phyloP scores from a whole-genome alignment of 768 basidiomycete genomes.

The Neoboletus brunneissimus region DNA sequence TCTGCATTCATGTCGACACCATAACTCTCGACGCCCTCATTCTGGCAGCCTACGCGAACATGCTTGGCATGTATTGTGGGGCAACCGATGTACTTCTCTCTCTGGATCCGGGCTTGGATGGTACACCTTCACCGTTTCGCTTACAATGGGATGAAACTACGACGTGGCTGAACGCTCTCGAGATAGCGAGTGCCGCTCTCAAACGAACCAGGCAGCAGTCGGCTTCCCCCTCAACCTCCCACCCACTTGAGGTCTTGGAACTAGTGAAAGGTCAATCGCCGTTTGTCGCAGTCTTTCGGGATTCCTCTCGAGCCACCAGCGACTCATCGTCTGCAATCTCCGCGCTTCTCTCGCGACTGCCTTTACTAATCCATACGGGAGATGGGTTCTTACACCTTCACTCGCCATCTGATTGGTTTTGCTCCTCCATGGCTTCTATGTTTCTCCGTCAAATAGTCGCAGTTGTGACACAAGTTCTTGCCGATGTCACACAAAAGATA shows the following conservation, averaged over 20 bases:
- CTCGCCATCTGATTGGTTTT: constrained; percentile 13
- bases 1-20: background rate
- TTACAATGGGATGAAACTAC: constrained; percentile 18
- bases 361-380: constrained; percentile 9
- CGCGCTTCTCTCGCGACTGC: background rate
- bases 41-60: constrained; percentile 20
- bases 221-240: background rate
- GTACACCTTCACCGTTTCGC: constrained; percentile 7
- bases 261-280: constrained; percentile 3
- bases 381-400: constrained; percentile 14
- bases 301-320: constrained; percentile 1
- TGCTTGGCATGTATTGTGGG: constrained; percentile 25
- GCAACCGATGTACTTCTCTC: constrained; percentile 22
- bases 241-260: background rate
- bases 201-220: background rate
- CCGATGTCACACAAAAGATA: constrained; percentile 10
- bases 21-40: constrained; percentile 8
- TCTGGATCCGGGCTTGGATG: constrained; percentile 4
- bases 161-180: constrained; percentile 15
- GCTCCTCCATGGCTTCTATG: constrained; percentile 8
- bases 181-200: constrained; percentile 7
- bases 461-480: background rate
- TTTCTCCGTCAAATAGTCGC: constrained; percentile 21
- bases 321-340: background rate
- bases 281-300: constrained; percentile 17